Evolutionary conservation across 2,329 filamentous ascomycete species (phyloP), one percentile per base, ranked within the genome.

Genomic region (Pseudogymnoascus sp.): DNA sequence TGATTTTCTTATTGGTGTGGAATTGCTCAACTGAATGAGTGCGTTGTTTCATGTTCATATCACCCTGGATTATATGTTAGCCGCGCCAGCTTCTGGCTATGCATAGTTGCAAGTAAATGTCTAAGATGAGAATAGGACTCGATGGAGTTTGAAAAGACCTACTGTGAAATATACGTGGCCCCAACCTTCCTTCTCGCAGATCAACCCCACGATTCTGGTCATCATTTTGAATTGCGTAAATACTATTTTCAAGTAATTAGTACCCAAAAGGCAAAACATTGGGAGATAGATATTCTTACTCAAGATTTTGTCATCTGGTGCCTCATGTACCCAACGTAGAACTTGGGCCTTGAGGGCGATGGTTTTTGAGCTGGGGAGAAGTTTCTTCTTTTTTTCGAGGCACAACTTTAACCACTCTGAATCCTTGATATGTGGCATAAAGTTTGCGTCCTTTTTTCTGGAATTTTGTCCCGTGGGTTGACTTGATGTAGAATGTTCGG

Each of bases 221-320:
- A 86, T 80, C 2, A 77, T 73, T 1, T 82, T 71, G 65, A 84
- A 88, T 67, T 87, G 83, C 0, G 80, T 83, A 67, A 86, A 88
- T 54, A 87, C 73, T 64, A 83, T 83, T 45, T 57, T 34, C 5
- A 34, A 5, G 1, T 14, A 34, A 29, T 57, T 10, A 57, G 51
- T 10, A 4, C n/a, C 1, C 26, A 18, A 54, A 54, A 7, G 47
- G 21, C 7, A 26, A 26, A 34, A 34, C 18, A 21, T 18, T n/a
- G 47, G 7, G 21, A 21, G 21, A 21, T 21, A n/a, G 39, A 18
- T 36, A 39, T 39, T n/a, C 34, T 61, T 42, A 61, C 59, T 31
- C 26, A 61, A 40, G 54, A 86, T 79, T 71, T 88, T 87, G 42
- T 78, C 77, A 0, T 75, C 61, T 0, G 76, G 75, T 3, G 80